Base-by-base conservation (phyloP, 1,284 basidiomycete species). In the Naganishia cerealis region DNA sequence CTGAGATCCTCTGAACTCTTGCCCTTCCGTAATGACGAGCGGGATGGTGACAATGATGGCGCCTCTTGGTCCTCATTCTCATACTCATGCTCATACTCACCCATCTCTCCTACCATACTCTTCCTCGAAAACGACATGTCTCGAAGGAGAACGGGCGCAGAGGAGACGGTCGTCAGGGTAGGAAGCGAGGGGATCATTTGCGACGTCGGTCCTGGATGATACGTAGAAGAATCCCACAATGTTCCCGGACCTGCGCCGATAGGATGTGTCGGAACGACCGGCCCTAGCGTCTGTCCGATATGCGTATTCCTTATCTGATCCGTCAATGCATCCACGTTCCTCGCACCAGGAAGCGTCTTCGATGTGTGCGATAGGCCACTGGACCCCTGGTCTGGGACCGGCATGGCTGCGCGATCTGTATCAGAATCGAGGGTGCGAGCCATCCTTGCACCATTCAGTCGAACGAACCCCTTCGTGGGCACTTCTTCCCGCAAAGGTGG, bases 71-170 rank as follows among this genome's bases (percentile, higher is more conserved):
- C 9, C 8, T 62, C 48, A 40, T 26, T 33, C 16, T 63, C 61
- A 38, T 63, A 63, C 18, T 50, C 46, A 15, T 15, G 8, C 15
- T 61, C 46, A 50, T 54, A 63, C 42, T 63, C 50, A 1, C 61
- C 61, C 61, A 63, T 63, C 50, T 63, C 61, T 3, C 61, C 61
- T 5, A 63, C 61, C 61, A 63, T 63, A 40, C 61, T 63, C 29
- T 63, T 63, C 50, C 61, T 53, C 61, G 61, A 63, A 24, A 63
- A 29, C 8, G 61, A 63, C 61, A 54, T 63, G 50, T 63, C 61
- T 8, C 61, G 29, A 2, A 38, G 61, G 0, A 63, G 24, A 10
- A 63, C 61, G 0, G 59, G 59, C 1, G 50, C 61, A 8, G 61
- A 53, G 10, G 61, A 43, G 16, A 63, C 61, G 38, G 61, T 54